Conservation (phyloP, 2,329 filamentous ascomycete species). For the Neocucurbitaria cava region DNA sequence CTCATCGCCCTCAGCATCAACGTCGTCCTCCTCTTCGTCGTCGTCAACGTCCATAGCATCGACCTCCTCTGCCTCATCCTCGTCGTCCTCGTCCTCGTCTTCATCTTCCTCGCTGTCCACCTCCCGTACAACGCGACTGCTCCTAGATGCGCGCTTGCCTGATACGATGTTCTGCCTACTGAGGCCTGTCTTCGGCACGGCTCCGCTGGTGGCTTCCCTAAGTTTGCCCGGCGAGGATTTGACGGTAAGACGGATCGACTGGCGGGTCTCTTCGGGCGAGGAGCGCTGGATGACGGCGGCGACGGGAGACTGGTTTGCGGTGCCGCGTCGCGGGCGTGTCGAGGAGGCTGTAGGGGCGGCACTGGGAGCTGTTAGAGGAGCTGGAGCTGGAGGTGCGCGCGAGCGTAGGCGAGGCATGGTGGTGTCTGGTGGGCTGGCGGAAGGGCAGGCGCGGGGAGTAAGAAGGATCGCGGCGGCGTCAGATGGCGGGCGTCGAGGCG, state of each 20-base stretch:
- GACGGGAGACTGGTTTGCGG: slow-evolving; percentile 41
- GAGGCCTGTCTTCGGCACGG: slow-evolving; percentile 35
- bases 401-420: slow-evolving; percentile 48
- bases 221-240: slow-evolving; percentile 59
- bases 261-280: slow-evolving; percentile 52
- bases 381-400: slow-evolving; percentile 38
- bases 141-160: slow-evolving; percentile 49
- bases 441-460: slow-evolving; percentile 5
- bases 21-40: slow-evolving; percentile 46
- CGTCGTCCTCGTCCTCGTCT: slow-evolving; percentile 48
- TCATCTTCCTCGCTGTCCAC: slow-evolving; percentile 53
- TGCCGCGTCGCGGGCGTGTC: slow-evolving; percentile 47
- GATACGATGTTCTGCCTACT: slow-evolving; percentile 46
- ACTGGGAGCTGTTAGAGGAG: slow-evolving; percentile 43
- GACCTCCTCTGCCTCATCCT: slow-evolving; percentile 45
- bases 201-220: slow-evolving; percentile 54
- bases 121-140: slow-evolving; percentile 48
- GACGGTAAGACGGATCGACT: slow-evolving; percentile 58
- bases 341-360: slow-evolving; percentile 45
- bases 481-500: slow-evolving; percentile 20
- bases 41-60: slow-evolving; percentile 53
- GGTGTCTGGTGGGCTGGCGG: slow-evolving; percentile 16
- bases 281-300: slow-evolving; percentile 48
- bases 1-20: slow-evolving; percentile 45
- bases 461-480: slow-evolving; percentile 20